Evolutionary conservation across 1,284 basidiomycete genomes (phyloP).

Genomic region (Microbotryomycetes sp.): DNA sequence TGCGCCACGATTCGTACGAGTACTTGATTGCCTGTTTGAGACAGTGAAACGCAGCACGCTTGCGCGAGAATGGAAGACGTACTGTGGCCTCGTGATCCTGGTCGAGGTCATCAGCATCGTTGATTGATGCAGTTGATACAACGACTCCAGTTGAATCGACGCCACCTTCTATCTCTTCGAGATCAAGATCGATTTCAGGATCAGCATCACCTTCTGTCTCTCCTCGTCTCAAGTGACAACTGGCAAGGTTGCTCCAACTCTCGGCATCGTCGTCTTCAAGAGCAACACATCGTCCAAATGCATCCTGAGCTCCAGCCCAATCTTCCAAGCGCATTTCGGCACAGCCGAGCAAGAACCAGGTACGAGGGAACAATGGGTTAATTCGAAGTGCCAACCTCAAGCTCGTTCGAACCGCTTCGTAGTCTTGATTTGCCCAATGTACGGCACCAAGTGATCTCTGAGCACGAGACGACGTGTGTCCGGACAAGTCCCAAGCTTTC

Average conservation of each 20-base stretch:
- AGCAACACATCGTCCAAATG: slow-evolving; percentile 76
- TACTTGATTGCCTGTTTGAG: slow-evolving; percentile 80
- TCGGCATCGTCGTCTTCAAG: slow-evolving; percentile 95
- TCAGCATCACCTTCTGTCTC: slow-evolving; percentile 39
- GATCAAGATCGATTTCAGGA: slow-evolving; percentile 4
- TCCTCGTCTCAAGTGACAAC: slow-evolving; percentile 79
- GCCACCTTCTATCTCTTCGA: slow-evolving; percentile 28
- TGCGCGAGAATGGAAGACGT: slow-evolving; percentile 42
- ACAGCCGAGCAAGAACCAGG: slow-evolving; percentile 96
- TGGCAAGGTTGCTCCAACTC: slow-evolving; percentile 97
- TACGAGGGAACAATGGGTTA: slow-evolving; percentile 76
- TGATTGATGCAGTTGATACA: neutral
- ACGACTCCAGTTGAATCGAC: slow-evolving; percentile 16
- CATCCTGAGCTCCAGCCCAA: slow-evolving; percentile 75
- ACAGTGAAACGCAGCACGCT: slow-evolving; percentile 86
- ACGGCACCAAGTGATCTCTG: slow-evolving; percentile 84
- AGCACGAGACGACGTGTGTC: slow-evolving; percentile 72
- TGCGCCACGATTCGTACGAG: slow-evolving; percentile 87
- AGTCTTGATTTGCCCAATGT: slow-evolving; percentile 65
- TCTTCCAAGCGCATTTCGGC: slow-evolving; percentile 70
- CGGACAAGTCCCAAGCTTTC: slow-evolving; percentile 76
- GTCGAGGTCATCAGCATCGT: slow-evolving; percentile 27
- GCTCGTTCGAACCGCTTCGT: slow-evolving; percentile 58
- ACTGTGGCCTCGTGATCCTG: slow-evolving; percentile 12
- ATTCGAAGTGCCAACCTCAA: slow-evolving; percentile 71